Evolutionary conservation across 805 yeast genomes (phyloP), one percentile per base, ranked within the genome.

Genomic region (Candida pini): DNA sequence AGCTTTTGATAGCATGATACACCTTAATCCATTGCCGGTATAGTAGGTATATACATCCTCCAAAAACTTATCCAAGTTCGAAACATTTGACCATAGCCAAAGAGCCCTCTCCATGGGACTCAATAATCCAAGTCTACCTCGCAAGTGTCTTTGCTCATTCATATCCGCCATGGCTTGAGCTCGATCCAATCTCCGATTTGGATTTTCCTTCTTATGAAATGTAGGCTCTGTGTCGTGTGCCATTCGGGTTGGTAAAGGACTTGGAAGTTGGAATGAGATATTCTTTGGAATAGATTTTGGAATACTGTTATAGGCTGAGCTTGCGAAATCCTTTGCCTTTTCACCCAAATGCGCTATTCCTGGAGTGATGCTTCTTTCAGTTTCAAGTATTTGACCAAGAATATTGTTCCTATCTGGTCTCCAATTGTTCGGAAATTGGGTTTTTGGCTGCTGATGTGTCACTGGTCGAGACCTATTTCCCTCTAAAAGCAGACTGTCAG

Each of bases 61-160:
- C 14, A 92, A 64, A 49, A 90, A 92, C 30, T 76, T 72, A 61
- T 92, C 99, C 56, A 92, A 69, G 56, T 92, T 92, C 46, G 84
- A 86, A 17, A 92, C 86, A 51, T 92, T 92, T 1, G 97, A 95
- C 97, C 98, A 92, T 40, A 86, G 71, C 87, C 97, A 92, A 13
- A 84, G 64, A 0, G 97, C 95, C 31, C 87, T 64, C 52, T 89
- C 96, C 39, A 66, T 66, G 1, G 84, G 75, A 33, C 77, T 73
- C 18, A 78, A 51, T 1, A 69, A 63, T 6, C 72, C 70, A 6
- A 69, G 39, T 26, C 50, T 47, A 18, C 49, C 50, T 28, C 58
- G 43, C 21, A 54, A 40, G 22, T 43, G 49, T 33, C 51, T 38
- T 31, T 53, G 53, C n/a, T 48, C 44, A 20, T 40, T 33, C 12